phyloP scores from a whole-genome alignment of 805 yeast species.

The Saturnispora kantuleensis region DNA sequence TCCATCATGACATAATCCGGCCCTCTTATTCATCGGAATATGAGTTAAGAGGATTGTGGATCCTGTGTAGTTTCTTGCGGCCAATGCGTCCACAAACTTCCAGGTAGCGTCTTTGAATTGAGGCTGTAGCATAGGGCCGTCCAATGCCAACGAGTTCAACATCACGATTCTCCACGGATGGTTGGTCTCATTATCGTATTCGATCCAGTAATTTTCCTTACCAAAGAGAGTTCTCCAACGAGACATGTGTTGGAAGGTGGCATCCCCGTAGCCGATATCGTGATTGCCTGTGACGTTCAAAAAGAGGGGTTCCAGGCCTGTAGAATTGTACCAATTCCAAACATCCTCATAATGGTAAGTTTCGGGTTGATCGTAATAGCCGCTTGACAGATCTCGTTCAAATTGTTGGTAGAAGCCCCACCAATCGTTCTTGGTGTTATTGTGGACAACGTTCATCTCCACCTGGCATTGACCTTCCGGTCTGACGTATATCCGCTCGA shows the following conservation, averaged over 20 bases:
- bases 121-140: constrained; percentile 81
- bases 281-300: constrained; percentile 90
- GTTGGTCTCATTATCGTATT: constrained; percentile 50
- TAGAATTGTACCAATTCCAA: constrained; percentile 48
- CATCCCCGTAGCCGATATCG: constrained; percentile 95
- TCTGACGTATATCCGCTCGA: constrained; percentile 57
- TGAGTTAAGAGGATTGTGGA: constrained; percentile 80
- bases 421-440: constrained; percentile 53
- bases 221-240: constrained; percentile 73
- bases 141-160: constrained; percentile 70
- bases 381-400: constrained; percentile 23
- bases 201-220: constrained; percentile 72
- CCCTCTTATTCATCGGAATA: constrained; percentile 76
- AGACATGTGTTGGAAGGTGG: constrained; percentile 82
- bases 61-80: constrained; percentile 52
- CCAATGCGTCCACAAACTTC: constrained; percentile 59
- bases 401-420: constrained; percentile 30
- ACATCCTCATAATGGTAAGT: constrained; percentile 48
- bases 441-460: constrained; percentile 36
- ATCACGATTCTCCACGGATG: constrained; percentile 88
- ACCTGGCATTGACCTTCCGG: constrained; percentile 40
- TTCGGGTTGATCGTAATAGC: constrained; percentile 21
- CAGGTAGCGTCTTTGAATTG: constrained; percentile 59
- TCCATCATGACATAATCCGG: constrained; percentile 81
- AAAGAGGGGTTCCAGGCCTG: constrained; percentile 49